Percentiles rank a stretch among this genome's conserved stretches.
These are phyloP conservation scores for Coemansia sp. DNA, from an alignment of 371 early-diverging fungal genomes.

Conservation along the genomic window DNA sequence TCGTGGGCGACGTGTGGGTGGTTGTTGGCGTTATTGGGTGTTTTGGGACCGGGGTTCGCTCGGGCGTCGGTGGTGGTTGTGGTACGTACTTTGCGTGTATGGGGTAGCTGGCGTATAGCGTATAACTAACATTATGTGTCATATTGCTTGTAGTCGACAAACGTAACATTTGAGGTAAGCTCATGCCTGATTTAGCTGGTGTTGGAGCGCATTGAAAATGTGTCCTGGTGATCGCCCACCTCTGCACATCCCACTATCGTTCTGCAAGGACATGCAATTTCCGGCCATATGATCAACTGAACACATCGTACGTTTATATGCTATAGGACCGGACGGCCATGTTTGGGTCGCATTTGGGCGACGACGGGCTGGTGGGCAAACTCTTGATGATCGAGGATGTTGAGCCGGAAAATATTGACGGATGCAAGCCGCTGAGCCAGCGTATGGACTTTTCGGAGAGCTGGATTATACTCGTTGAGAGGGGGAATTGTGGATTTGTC, in stretches of 20 bases:
- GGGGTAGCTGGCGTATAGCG: not conserved
- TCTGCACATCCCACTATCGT: not conserved
- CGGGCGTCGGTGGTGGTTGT: slow-evolving; percentile 23
- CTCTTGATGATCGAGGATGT: slow-evolving; percentile 44
- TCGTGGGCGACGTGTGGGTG: slow-evolving; percentile 8
- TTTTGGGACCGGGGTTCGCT: slow-evolving; percentile 10
- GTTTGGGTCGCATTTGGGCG: slow-evolving; percentile 51
- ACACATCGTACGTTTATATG: not conserved
- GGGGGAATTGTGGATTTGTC: slow-evolving; percentile 83
- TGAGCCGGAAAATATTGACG: slow-evolving; percentile 48
- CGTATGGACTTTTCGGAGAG: slow-evolving; percentile 41
- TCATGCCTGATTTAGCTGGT: not conserved
- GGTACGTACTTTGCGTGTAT: slow-evolving; percentile 12
- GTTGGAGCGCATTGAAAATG: not conserved
- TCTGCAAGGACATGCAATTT: not conserved
- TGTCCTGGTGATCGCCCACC: not conserved
- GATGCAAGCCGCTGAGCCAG: slow-evolving; percentile 41
- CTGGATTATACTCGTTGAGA: slow-evolving; percentile 80
- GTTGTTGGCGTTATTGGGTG: slow-evolving; percentile 10
- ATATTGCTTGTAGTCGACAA: slow-evolving; percentile 28
- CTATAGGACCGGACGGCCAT: slow-evolving; percentile 52
- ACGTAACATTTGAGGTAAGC: slow-evolving; percentile 45
- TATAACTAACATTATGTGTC: no score
- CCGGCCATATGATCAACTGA: not conserved
- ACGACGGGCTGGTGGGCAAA: slow-evolving; percentile 44